Evolutionary conservation across 176 grass and related monocot species (phyloP), one percentile per base, ranked within the genome.

Genomic region (Aegilops speltoides): DNA sequence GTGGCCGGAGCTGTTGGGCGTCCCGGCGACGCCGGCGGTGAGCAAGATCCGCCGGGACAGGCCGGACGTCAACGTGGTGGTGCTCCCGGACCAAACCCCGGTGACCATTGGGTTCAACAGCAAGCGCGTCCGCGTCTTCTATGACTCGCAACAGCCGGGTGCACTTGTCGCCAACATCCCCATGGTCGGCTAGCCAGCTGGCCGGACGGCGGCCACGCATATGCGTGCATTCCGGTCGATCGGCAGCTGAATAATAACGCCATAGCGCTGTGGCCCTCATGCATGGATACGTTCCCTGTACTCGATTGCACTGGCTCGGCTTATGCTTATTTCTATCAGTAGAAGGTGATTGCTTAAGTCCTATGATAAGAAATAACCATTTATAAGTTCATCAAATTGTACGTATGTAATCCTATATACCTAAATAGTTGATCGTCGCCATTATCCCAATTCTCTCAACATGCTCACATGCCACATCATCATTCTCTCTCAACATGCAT

Each of bases 81-180:
- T 87, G 11, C 78, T 87, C 3, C 68, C 68, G 28, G 40, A 65
- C 14, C 78, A 59, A n/a, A 66, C 64, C 2, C 62, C 80, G 40
- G 56, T 87, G 31, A 10, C 6, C 15, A 73, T 10, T 9, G 78
- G 69, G 9, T 81, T 75, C 78, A 75, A 87, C 41, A 7, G 41
- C 37, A 81, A 64, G 57, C 85, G 85, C 15, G 86, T 87, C 59
- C 86, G 86, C 16, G 86, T 87, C 79, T 87, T 82, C 78, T 82
- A 22, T 59, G 5, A 87, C 78, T 43, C 28, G 19, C 25, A 31
- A 10, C 77, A 87, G 56, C 72, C 85, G 2, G 57, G 25, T 4
- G 86, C 77, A 7, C 69, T 37, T 31, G 69, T 87, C 78, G 60
- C 23, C 68, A 81, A 74, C 78, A 73, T 34, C 31, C 86, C 86